Conservation (phyloP, 2,329 filamentous ascomycete species). For the Mariannaea elegans region DNA sequence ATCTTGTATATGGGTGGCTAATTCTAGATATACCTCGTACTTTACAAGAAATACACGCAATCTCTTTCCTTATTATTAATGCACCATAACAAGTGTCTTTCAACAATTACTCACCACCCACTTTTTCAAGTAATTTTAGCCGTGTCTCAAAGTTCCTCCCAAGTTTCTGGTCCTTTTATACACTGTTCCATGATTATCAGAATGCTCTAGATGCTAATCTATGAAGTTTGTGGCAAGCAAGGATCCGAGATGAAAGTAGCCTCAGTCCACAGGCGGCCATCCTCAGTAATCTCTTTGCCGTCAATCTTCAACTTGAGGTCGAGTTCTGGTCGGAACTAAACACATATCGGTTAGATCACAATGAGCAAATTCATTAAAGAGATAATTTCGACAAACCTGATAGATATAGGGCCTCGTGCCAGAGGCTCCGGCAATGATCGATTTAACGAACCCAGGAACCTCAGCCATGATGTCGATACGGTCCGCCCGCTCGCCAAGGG, state of each 20-base stretch:
- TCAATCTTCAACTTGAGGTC: constrained; percentile 86
- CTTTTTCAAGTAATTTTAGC: no score
- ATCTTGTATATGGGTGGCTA: no score
- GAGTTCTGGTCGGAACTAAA: constrained; percentile 75
- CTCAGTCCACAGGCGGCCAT: constrained; percentile 84
- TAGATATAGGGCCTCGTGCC: constrained; percentile 98
- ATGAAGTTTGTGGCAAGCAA: neutral
- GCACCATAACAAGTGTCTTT: no score
- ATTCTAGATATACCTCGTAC: no score
- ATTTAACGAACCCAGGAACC: constrained; percentile 94
- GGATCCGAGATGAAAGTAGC: constrained; percentile 88
- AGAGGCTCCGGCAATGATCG: constrained; percentile 84
- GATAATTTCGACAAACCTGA: constrained; percentile 67
- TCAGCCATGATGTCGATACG: constrained; percentile 93
- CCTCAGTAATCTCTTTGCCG: constrained; percentile 80
- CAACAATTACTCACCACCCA: no score
- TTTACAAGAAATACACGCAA: no score
- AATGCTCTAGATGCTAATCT: no score
- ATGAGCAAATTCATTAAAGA: constrained; percentile 7
- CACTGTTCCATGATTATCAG: no score
- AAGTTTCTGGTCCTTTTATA: no score
- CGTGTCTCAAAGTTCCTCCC: no score
- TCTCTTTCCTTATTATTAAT: no score
- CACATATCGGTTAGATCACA: constrained; percentile 19
- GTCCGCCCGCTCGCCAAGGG: constrained; percentile 76